phyloP scores from a whole-genome alignment of 208 protist species.

The Leishmania lainsoni region DNA sequence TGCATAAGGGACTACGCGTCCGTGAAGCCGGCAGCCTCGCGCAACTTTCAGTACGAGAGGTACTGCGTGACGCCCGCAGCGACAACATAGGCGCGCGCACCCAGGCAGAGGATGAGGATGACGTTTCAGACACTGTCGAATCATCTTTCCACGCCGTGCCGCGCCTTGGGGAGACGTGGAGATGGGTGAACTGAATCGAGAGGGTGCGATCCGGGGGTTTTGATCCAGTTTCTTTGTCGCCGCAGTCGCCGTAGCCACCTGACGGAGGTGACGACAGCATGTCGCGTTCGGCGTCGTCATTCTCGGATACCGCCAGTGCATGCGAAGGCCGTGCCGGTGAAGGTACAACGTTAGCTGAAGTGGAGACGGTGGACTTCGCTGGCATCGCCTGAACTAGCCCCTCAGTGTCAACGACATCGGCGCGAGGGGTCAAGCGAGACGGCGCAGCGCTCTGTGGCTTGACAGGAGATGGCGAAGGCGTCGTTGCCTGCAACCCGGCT shows the following conservation, averaged over 20 bases:
- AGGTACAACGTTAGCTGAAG: not conserved
- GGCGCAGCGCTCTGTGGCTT: not conserved
- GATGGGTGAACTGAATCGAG: slow-evolving; percentile 22
- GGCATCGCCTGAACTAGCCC: not conserved
- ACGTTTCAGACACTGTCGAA: not conserved
- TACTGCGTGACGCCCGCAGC: not conserved
- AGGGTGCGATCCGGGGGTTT: slow-evolving; percentile 18
- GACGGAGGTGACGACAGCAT: slow-evolving; percentile 23
- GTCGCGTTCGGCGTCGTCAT: slow-evolving; percentile 22
- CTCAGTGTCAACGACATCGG: not conserved
- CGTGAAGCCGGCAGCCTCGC: not conserved
- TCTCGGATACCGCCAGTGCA: not conserved
- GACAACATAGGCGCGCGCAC: not conserved
- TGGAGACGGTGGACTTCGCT: not conserved
- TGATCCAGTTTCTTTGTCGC: not conserved
- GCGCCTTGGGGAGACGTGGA: slow-evolving; percentile 43
- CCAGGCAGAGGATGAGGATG: slow-evolving; percentile 12
- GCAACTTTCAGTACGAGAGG: not conserved
- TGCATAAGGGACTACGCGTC: not conserved
- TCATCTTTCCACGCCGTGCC: slow-evolving; percentile 21
- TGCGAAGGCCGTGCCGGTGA: not conserved
- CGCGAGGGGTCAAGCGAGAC: not conserved
- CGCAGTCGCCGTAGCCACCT: not conserved
- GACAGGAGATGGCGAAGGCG: slow-evolving; percentile 13
- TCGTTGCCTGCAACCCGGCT: not conserved